phyloP scores from a whole-genome alignment of 129 eudicot genomes.

The Deinandra increscens region DNA sequence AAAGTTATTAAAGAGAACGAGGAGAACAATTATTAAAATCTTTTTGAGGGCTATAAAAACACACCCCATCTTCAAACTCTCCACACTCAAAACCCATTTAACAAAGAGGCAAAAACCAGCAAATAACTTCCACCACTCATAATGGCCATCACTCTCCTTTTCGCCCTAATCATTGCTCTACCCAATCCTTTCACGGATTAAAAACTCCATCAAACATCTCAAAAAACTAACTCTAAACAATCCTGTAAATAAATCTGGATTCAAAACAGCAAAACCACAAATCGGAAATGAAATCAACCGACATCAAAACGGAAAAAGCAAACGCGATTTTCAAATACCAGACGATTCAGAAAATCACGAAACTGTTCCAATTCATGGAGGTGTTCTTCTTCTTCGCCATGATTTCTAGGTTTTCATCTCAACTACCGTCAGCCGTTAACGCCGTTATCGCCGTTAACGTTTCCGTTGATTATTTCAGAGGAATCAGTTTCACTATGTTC shows the following conservation, averaged over 20 bases:
- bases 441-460: slow-evolving; percentile 41
- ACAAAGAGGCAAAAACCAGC: neutral
- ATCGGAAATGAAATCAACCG: slow-evolving; percentile 42
- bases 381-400: slow-evolving; percentile 39
- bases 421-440: slow-evolving; percentile 43
- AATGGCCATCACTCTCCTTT: slow-evolving; percentile 31
- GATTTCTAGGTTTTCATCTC: slow-evolving; percentile 45
- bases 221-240: neutral
- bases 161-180: slow-evolving; percentile 23
- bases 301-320: slow-evolving; percentile 52
- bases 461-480: slow-evolving; percentile 41
- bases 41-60: neutral
- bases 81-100: neutral
- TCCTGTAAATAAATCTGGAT: neutral
- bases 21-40: neutral
- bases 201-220: slow-evolving; percentile 2
- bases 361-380: slow-evolving; percentile 55
- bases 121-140: neutral
- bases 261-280: neutral
- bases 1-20: no score
- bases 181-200: slow-evolving; percentile 24
- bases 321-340: slow-evolving; percentile 45
- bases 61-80: neutral
- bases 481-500: slow-evolving; percentile 30
- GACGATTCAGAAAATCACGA: slow-evolving; percentile 41